These are phyloP conservation scores for Sonneratia alba DNA, from an alignment of 345 rosid species.

Conservation along the genomic window DNA sequence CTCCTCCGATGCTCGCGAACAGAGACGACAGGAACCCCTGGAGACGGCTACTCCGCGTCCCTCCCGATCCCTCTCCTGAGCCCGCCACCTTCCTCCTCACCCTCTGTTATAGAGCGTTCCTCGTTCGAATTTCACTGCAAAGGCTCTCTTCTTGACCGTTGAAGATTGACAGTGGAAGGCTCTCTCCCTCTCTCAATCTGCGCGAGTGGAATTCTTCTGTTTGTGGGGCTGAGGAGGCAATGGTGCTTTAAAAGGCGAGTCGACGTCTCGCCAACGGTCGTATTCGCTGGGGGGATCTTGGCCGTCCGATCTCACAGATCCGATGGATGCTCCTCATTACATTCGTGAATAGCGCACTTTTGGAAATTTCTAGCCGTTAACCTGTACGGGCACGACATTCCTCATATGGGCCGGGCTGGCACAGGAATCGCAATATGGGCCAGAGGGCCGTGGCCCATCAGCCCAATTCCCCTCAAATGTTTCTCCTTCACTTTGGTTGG, in stretches of 20 bases:
- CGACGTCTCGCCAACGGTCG: constrained; percentile 32
- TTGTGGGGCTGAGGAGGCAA: background rate
- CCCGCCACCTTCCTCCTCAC: constrained; percentile 39
- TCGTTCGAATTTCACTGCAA: background rate
- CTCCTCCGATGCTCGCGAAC: constrained; percentile 46
- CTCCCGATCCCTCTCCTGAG: constrained; percentile 22
- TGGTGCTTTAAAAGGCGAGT: constrained; percentile 1
- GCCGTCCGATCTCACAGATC: constrained; percentile 24
- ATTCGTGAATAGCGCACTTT: background rate
- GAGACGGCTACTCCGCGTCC: constrained; percentile 51
- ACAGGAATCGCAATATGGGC: background rate
- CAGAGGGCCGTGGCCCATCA: background rate
- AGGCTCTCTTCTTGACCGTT: constrained; percentile 2
- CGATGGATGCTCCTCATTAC: constrained; percentile 19
- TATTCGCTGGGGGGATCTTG: constrained; percentile 10
- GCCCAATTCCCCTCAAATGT: background rate
- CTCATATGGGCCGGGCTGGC: background rate
- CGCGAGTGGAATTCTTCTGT: background rate
- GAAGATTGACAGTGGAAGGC: background rate
- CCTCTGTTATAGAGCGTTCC: background rate
- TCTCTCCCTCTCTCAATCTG: constrained; percentile 6
- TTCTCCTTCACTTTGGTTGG: background rate
- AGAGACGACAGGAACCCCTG: constrained; percentile 50
- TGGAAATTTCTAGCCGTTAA: constrained; percentile 43
- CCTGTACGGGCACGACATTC: background rate